phyloP scores from a whole-genome alignment of 495 filamentous ascomycete species.

The Acidomyces sp. region DNA sequence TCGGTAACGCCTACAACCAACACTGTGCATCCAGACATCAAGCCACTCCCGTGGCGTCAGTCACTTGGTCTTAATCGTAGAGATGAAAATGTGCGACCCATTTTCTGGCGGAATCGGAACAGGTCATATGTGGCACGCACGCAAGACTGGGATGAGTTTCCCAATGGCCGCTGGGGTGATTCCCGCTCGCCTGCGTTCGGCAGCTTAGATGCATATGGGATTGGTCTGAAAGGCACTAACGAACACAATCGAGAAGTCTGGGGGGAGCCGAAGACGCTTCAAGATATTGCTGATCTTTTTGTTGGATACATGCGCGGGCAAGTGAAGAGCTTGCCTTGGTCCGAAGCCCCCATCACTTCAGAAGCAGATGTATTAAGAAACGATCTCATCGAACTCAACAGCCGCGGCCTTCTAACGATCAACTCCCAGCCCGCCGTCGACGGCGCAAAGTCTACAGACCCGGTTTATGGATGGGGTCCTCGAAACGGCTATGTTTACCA shows the following conservation, averaged over 20 bases:
- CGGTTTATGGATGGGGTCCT: constrained; percentile 87
- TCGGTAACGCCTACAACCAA: constrained; percentile 53
- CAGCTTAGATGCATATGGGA: constrained; percentile 88
- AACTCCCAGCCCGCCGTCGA: constrained; percentile 96
- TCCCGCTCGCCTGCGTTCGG: constrained; percentile 93
- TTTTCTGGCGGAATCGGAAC: constrained; percentile 98
- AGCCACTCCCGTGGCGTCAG: constrained; percentile 85
- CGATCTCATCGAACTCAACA: constrained; percentile 68
- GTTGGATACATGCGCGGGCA: constrained; percentile 67
- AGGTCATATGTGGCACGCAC: constrained; percentile 90
- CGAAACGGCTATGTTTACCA: constrained; percentile 94
- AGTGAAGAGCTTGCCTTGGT: constrained; percentile 82
- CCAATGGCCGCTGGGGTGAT: constrained; percentile 98
- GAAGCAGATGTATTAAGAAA: constrained; percentile 69
- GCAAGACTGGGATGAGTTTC: constrained; percentile 98
- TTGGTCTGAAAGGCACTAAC: constrained; percentile 91
- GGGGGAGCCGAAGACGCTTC: constrained; percentile 68
- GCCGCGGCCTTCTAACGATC: constrained; percentile 79
- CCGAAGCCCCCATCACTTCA: constrained; percentile 67
- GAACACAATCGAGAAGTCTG: constrained; percentile 93
- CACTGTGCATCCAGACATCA: constrained; percentile 59
- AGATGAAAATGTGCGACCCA: constrained; percentile 90
- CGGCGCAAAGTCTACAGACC: constrained; percentile 77
- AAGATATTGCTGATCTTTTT: constrained; percentile 72
- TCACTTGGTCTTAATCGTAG: constrained; percentile 78